Evolutionary conservation across 345 rosid genomes (phyloP).

Genomic region (Euphorbia pulcherrima): DNA sequence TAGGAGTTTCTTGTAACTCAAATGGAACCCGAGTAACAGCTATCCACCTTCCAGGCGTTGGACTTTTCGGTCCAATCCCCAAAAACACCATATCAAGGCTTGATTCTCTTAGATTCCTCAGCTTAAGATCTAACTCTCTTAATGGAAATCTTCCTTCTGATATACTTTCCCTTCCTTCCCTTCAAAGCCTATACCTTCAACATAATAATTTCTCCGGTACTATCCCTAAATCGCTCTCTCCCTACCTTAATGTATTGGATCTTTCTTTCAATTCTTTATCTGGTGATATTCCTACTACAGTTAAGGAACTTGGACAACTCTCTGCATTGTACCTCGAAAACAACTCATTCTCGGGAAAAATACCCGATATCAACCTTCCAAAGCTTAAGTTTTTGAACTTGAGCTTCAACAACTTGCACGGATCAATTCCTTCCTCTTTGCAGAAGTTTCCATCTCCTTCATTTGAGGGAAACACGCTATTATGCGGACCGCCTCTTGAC

Average conservation of each 20-base stretch:
- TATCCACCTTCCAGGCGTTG: conserved; percentile 33
- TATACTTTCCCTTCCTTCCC: conserved; percentile 31
- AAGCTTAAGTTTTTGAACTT: conserved; percentile 55
- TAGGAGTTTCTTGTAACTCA: conserved; percentile 26
- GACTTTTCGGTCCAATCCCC: conserved; percentile 29
- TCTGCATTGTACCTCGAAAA: conserved; percentile 52
- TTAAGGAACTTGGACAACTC: conserved; percentile 48
- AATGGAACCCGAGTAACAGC: conserved; percentile 22
- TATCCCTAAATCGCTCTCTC: conserved; percentile 34
- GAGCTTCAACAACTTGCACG: conserved; percentile 66
- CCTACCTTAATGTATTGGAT: conserved; percentile 45
- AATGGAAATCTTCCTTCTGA: conserved; percentile 28
- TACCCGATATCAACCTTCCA: conserved; percentile 43
- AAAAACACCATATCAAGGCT: conserved; percentile 31
- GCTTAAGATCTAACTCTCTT: conserved; percentile 30
- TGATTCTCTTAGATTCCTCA: conserved; percentile 26
- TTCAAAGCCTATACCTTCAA: conserved; percentile 24
- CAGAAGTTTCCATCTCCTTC: conserved; percentile 62
- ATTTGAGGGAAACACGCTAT: conserved; percentile 55
- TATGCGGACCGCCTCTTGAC: conserved; percentile 63
- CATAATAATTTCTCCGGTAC: conserved; percentile 27
- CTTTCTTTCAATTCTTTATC: conserved; percentile 61
- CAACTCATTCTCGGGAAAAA: conserved; percentile 52
- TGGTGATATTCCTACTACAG: conserved; percentile 45
- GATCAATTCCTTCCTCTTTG: conserved; percentile 61